Evolutionary conservation across 176 grass and related monocot genomes (phyloP).

Genomic region (Leersia perrieri): DNA sequence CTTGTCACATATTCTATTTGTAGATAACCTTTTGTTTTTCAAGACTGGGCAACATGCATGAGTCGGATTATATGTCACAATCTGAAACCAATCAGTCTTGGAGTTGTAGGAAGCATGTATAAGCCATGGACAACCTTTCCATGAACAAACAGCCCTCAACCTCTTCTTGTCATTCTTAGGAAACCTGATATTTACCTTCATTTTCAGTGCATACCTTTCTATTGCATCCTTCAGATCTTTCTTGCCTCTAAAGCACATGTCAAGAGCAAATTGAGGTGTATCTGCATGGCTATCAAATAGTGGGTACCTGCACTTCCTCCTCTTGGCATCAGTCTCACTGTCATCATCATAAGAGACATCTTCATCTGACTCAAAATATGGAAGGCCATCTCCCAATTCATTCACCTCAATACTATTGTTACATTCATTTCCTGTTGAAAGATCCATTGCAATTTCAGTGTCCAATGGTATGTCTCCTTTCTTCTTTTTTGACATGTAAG

Average conservation of each 20-base stretch:
- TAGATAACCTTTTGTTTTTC: background rate
- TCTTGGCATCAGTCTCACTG: background rate
- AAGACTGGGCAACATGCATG: background rate
- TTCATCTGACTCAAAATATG: background rate
- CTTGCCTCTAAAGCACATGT: background rate
- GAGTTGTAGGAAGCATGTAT: background rate
- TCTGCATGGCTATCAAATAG: background rate
- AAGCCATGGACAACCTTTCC: conserved; percentile 3
- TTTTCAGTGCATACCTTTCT: background rate
- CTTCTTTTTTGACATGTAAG: too few species aligned
- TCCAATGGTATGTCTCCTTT: too few species aligned
- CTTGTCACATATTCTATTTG: background rate
- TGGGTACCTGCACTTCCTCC: background rate
- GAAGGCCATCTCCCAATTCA: background rate
- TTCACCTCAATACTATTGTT: background rate
- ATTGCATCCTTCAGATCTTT: background rate
- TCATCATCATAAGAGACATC: conserved; percentile 1
- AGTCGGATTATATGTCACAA: background rate
- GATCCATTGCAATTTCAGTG: too few species aligned
- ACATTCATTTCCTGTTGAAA: too few species aligned
- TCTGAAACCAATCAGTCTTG: background rate
- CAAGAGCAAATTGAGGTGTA: background rate
- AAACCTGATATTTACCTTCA: background rate
- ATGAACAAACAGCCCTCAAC: background rate
- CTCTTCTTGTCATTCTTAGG: background rate